Base-by-base conservation (phyloP, 352 stramenopile genomes). In the Phytophthora macrochlamydospora region DNA sequence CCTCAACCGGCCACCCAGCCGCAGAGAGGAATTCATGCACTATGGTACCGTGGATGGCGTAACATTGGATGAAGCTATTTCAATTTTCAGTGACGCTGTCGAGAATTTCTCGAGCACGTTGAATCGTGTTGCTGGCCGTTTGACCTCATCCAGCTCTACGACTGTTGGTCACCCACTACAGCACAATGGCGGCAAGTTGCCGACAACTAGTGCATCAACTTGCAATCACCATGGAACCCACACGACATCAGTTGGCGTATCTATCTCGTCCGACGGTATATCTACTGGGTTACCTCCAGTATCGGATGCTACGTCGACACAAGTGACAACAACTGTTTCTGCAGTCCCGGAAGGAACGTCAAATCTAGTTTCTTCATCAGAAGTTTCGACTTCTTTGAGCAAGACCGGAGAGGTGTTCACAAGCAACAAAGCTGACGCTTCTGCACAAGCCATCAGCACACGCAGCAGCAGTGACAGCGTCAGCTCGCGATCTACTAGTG, bases 31-130 rank as follows among this genome's bases (percentile, higher is more conserved):
- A 64, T 91, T 93, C 59, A 71, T 94, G 13, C 69, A 83, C 7
- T 72, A 86, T 24, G 87, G 87, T 13, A 93, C 87, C 0, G 85
- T 95, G 32, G 67, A 81, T 35, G 87, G 87, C 9, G 89, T 90
- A 73, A 87, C 81, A 6, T 63, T 95, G 33, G 87, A 95, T 46
- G 86, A 94, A 58, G 87, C 87, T 14, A 91, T 95, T 9, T 69
- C 71, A 0, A 90, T 85, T 3, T 95, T 95, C 56, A 78, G 82
- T n/a, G 79, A 91, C 51, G 87, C 86, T 8, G 71, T 91, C 18
- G 83, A 93, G 56, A 74, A 78, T 13, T 58, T 79, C 14, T 75
- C 72, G 24, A 68, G 69, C 32, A 66, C 81, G 7, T 60, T 90
- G 11, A 79, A 79, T 18, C 74, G 78, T 7, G 67, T 89, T 29